A percentile compares a stretch with the other conserved stretches of the same genome.
Conservation (phyloP, 768 basidiomycete species). For the Agaricus sinodeliciosus region DNA sequence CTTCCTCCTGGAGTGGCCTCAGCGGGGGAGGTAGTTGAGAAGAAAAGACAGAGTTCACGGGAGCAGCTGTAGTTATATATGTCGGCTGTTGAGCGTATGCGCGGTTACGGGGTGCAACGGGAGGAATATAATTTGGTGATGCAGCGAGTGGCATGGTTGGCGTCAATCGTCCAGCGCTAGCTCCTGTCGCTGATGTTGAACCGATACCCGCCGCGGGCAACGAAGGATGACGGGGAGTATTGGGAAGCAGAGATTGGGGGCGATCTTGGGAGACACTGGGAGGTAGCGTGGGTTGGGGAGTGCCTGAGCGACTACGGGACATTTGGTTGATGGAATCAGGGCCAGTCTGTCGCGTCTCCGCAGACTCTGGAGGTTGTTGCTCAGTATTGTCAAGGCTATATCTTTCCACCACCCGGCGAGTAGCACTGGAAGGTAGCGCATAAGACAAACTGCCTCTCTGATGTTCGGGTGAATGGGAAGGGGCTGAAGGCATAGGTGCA, state of each 20-base stretch:
- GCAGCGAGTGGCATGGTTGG: constrained; percentile 54
- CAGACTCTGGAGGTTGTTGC: constrained; percentile 21
- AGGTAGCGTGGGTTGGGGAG: constrained; percentile 18
- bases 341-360: constrained; percentile 22
- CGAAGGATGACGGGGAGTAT: constrained; percentile 41
- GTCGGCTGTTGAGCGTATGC: constrained; percentile 73
- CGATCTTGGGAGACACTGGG: constrained; percentile 16
- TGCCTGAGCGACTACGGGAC: constrained; percentile 15
- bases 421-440: constrained; percentile 33
- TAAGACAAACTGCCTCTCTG: constrained; percentile 36
- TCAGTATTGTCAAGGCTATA: constrained; percentile 44
- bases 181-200: constrained; percentile 11
- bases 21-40: constrained; percentile 49
- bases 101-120: constrained; percentile 61
- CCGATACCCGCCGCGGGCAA: constrained; percentile 19
- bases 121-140: constrained; percentile 53
- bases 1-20: constrained; percentile 57
- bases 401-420: constrained; percentile 43
- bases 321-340: constrained; percentile 24
- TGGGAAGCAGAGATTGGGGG: constrained; percentile 28
- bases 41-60: constrained; percentile 57
- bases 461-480: constrained; percentile 30
- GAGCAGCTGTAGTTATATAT: constrained; percentile 52
- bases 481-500: constrained; percentile 14
- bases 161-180: constrained; percentile 21